These are phyloP conservation scores for Penicillium simplicissimum DNA, from an alignment of 495 filamentous ascomycete species.

Conservation along the genomic window DNA sequence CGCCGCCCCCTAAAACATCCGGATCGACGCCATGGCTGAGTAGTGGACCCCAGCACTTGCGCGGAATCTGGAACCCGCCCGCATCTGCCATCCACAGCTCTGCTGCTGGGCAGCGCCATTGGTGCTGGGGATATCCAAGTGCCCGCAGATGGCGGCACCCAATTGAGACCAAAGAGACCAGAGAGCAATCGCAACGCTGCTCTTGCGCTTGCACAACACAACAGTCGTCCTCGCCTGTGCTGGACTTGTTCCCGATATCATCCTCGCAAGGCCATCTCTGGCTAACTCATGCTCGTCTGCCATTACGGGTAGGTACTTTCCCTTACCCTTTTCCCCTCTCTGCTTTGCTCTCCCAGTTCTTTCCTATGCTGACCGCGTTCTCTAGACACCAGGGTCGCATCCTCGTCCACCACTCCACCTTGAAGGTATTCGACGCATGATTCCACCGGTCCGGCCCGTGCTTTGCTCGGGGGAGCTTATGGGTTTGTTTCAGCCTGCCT, in stretches of 20 bases:
- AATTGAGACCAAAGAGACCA: conserved; percentile 8
- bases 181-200: conserved; percentile 5
- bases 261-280: conserved; percentile 5
- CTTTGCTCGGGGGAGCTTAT: background rate
- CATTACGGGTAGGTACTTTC: background rate
- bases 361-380: background rate
- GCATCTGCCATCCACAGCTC: conserved; percentile 2
- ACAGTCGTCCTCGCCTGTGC: background rate
- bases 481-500: conserved; percentile 5
- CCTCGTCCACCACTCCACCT: background rate
- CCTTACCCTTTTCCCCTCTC: background rate
- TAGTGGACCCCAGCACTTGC: conserved; percentile 19
- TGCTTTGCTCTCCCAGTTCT: background rate
- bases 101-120: conserved; percentile 3
- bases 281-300: conserved; percentile 9
- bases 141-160: conserved; percentile 13
- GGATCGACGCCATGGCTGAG: conserved; percentile 7
- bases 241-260: conserved; percentile 3
- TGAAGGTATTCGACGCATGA: background rate
- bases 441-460: background rate
- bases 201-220: conserved; percentile 3
- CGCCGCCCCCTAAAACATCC: conserved; percentile 7
- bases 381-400: background rate
- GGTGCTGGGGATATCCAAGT: conserved; percentile 1
- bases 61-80: conserved; percentile 12